These are phyloP conservation scores for Daldinia grandis DNA, from an alignment of 495 filamentous ascomycete species.

Conservation along the genomic window DNA sequence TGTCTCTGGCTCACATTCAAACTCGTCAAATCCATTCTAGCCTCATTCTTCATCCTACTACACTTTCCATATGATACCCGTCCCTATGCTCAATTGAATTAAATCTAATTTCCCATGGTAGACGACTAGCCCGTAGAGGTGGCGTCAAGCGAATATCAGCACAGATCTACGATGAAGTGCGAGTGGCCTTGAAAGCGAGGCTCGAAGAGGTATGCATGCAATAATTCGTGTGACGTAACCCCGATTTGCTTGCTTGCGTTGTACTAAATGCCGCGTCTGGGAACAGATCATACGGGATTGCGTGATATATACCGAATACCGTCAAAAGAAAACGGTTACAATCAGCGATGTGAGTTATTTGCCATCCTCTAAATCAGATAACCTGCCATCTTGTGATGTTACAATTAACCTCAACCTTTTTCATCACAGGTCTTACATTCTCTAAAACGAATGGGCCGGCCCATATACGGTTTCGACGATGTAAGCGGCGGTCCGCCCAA, in stretches of 20 bases:
- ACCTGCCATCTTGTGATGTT: not conserved
- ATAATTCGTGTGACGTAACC: slow-evolving; percentile 7
- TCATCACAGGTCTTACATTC: slow-evolving; percentile 67
- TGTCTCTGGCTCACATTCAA: slow-evolving; percentile 31
- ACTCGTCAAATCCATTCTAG: not conserved
- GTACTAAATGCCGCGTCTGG: slow-evolving; percentile 11
- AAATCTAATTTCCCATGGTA: slow-evolving; percentile 44
- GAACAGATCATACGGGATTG: slow-evolving; percentile 63
- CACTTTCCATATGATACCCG: not conserved
- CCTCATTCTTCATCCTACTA: not conserved
- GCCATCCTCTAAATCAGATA: not conserved
- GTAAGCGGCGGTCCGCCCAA: not conserved
- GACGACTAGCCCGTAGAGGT: slow-evolving; percentile 80
- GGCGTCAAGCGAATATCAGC: slow-evolving; percentile 78
- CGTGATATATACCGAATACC: slow-evolving; percentile 61
- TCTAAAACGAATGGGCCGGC: slow-evolving; percentile 56
- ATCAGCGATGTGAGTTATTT: slow-evolving; percentile 66
- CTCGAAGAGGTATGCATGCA: slow-evolving; percentile 59
- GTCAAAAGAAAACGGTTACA: slow-evolving; percentile 66
- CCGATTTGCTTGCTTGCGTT: not conserved
- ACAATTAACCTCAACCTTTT: slow-evolving; percentile 1
- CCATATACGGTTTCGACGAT: slow-evolving; percentile 62
- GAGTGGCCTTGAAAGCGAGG: slow-evolving; percentile 60
- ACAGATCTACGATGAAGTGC: slow-evolving; percentile 74
- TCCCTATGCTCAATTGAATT: not conserved